phyloP scores from a whole-genome alignment of 345 rosid genomes.

The Aethionema arabicum region DNA sequence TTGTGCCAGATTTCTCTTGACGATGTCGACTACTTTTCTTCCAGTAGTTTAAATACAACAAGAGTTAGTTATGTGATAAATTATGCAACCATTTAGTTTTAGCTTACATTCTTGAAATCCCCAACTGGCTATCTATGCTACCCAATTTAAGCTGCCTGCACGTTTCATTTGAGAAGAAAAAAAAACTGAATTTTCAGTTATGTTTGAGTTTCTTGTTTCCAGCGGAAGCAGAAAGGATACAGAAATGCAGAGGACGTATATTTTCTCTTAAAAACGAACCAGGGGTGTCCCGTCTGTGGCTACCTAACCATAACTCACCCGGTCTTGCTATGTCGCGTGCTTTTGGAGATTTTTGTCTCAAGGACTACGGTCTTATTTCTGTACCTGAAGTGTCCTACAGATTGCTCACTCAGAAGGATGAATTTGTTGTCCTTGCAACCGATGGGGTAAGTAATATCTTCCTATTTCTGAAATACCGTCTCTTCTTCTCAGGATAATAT shows the following conservation, averaged over 20 bases:
- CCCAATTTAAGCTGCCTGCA: background rate
- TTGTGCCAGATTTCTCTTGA: background rate
- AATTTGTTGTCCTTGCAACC: conserved; percentile 88
- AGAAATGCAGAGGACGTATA: conserved; percentile 80
- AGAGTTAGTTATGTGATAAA: background rate
- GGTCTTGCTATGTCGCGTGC: conserved; percentile 99
- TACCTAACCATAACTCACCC: conserved; percentile 88
- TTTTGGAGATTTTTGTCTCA: conserved; percentile 96
- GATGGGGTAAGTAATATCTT: conserved; percentile 69
- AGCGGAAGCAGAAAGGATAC: conserved; percentile 95
- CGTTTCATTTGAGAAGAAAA: background rate
- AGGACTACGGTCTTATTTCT: conserved; percentile 90
- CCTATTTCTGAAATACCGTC: background rate
- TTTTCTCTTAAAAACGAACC: conserved; percentile 95
- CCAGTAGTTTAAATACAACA: background rate
- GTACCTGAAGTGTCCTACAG: conserved; percentile 80
- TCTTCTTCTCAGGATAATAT: background rate
- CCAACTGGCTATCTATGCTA: too few species aligned
- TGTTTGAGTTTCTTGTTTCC: conserved; percentile 25
- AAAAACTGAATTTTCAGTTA: background rate
- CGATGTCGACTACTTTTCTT: background rate
- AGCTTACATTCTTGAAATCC: background rate
- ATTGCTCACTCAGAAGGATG: conserved; percentile 68
- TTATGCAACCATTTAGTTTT: background rate
- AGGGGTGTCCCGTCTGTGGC: conserved; percentile 91